Base-by-base conservation (phyloP, 2,329 filamentous ascomycete genomes). In the Verticillium klebahnii region DNA sequence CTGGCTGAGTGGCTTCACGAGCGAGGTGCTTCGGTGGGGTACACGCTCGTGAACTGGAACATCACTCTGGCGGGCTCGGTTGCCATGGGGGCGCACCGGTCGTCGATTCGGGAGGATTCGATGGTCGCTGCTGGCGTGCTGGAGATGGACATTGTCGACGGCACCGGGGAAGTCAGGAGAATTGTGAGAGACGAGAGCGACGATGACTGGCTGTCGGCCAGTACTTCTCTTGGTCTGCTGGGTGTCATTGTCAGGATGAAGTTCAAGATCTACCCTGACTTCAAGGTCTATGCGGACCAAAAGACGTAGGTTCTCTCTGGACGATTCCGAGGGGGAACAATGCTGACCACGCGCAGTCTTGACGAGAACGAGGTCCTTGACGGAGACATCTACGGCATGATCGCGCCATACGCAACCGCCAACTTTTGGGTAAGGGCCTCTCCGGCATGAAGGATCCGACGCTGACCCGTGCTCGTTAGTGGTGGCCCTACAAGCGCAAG, bases 31-130 rank as follows among this genome's bases (percentile, higher is more conserved):
- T 78, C 76, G 29, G 77, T 82, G 54, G 80, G 80, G 19, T 82
- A 81, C 59, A 80, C 80, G 1, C 70, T 83, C 4, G 80, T 83
- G 5, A 83, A 83, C 67, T 83, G 81, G 81, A 83, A 83, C 64
- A 83, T 83, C 60, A 81, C 77, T 5, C 72, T 83, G 39, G 80
- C 78, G 0, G 81, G 80, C 15, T 78, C 77, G 45, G 76, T 83
- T 4, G 81, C 81, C 4, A 83, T 83, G 81, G 81, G 81, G 1
- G 81, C 80, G 3, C 81, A 83, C 65, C 74, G 81, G 15, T 79
- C 76, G 1, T 79, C 79, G 17, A 72, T 83, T 17, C 70, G 78
- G 14, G 79, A 82, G 64, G 75, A 80, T 32, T 79, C 80, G 5
- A 81, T 80, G 69, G 81, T 83, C 3, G 79, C 80, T 4, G 78